Evolutionary conservation across 495 filamentous ascomycete genomes (phyloP), one percentile per base, ranked within the genome.

Genomic region (Chlorociboria aeruginascens): DNA sequence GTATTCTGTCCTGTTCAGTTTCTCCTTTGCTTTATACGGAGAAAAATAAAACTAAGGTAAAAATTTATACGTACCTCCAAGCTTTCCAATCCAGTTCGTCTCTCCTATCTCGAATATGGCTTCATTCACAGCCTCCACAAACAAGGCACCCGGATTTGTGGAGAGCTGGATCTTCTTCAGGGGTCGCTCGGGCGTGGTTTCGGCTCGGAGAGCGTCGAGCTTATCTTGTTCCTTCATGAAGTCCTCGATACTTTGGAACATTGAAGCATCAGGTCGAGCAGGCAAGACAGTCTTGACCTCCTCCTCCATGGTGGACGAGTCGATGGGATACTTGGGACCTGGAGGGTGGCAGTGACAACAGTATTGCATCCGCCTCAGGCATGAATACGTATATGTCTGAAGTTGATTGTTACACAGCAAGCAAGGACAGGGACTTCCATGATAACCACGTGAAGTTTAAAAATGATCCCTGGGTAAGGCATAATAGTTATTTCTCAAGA

Each of bases 61-160:
- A 28, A 30, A 13, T n/a, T 8, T 4, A 25, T 25, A 13, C 28
- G 20, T 32, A 59, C 56, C 52, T 12, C 32, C 25, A 10, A 59
- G 29, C 37, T 31, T 55, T 7, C 49, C 49, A 20, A 55, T 29
- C 56, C 56, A 59, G 34, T 59, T 55, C 6, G 14, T 48, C 13
- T 36, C 29, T 8, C 56, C 56, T n/a, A 59, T 37, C 43, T 53
- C 52, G 8, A 48, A 29, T 4, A 50, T 13, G 4, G 49, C 46
- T 47, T 49, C 14, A 43, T 51, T 45, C 36, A 7, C 36, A 12
- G n/a, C 36, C 3, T 39, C 36, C 4, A 39, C 4, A n/a, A 12
- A 1, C n/a, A 3, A 3, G 9, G n/a, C 1, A 14, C 16, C 9
- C 9, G 10, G n/a, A 2, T 39, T n/a, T 16, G 20, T n/a, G 8